phyloP scores from a whole-genome alignment of 202 grass and related monocot species.

The Elaeis oleifera region DNA sequence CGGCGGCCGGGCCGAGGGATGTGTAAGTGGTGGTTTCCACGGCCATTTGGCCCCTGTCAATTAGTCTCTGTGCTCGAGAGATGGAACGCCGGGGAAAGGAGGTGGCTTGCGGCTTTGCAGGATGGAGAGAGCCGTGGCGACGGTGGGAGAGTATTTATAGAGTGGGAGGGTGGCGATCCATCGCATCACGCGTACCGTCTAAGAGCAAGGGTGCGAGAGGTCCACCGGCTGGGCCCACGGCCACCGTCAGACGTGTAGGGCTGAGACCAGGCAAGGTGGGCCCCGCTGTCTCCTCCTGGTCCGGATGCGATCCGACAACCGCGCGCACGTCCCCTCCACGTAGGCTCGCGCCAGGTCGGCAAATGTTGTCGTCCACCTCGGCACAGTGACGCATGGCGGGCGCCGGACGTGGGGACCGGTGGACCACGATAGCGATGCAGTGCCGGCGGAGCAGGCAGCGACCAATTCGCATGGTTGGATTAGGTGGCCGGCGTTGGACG shows the following conservation, averaged over 20 bases:
- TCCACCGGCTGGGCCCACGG: neutral
- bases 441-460: neutral
- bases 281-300: slow-evolving; percentile 38
- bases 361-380: slow-evolving; percentile 14
- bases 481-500: neutral
- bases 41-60: slow-evolving; percentile 31
- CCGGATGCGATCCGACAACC: slow-evolving; percentile 53
- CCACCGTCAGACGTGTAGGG: slow-evolving; percentile 37
- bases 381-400: slow-evolving; percentile 25
- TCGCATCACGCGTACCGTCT: neutral
- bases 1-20: slow-evolving; percentile 20
- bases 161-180: slow-evolving; percentile 2
- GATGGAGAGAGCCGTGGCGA: slow-evolving; percentile 7
- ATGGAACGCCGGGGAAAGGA: too few relatives aligned
- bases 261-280: slow-evolving; percentile 27
- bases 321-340: slow-evolving; percentile 19
- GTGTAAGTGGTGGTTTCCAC: slow-evolving; percentile 39
- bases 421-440: neutral
- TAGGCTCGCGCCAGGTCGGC: slow-evolving; percentile 15
- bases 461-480: neutral
- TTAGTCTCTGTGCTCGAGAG: neutral
- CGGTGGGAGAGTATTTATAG: slow-evolving; percentile 50
- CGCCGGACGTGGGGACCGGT: neutral
- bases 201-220: neutral
- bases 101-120: neutral